Conservation (phyloP, 164 flowering plant species). For the Liriodendron chinense region DNA sequence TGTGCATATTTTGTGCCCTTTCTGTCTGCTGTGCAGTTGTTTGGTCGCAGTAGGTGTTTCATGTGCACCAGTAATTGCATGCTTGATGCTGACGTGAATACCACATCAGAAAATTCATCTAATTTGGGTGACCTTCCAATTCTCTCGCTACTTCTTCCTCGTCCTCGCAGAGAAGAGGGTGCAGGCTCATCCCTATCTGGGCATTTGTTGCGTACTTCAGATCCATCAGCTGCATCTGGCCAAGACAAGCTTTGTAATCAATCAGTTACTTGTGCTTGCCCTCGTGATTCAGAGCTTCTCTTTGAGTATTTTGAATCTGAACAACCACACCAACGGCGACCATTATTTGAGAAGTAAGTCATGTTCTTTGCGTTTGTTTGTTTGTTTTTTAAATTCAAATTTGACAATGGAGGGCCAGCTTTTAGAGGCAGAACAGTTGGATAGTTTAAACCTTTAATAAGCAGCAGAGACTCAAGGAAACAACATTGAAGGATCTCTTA, state of each 20-base stretch:
- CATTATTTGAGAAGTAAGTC: constrained; percentile 64
- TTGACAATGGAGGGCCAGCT: not conserved
- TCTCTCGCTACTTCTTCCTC: constrained; percentile 37
- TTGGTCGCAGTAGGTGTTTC: constrained; percentile 29
- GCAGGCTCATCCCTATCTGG: constrained; percentile 3
- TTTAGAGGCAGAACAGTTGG: not conserved
- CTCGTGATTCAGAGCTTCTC: constrained; percentile 47
- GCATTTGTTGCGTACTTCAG: constrained; percentile 10
- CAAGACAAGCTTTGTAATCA: constrained; percentile 10
- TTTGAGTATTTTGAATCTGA: constrained; percentile 73
- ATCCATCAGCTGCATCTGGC: constrained; percentile 20
- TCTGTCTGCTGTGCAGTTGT: constrained; percentile 76
- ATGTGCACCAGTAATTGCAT: constrained; percentile 3
- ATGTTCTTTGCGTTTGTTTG: not conserved
- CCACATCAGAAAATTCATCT: constrained; percentile 18
- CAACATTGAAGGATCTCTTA: no score
- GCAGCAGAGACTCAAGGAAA: not conserved
- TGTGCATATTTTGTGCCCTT: constrained; percentile 70
- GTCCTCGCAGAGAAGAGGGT: constrained; percentile 22
- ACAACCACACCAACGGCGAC: constrained; percentile 59
- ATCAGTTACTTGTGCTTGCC: constrained; percentile 10
- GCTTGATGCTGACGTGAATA: constrained; percentile 8
- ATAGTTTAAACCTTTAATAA: not conserved
- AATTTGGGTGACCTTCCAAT: constrained; percentile 16
- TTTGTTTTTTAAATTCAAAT: not conserved